Evolutionary conservation across 768 basidiomycete species (phyloP), one percentile per base, ranked within the genome.

Genomic region (Boletus pseudopeckii): DNA sequence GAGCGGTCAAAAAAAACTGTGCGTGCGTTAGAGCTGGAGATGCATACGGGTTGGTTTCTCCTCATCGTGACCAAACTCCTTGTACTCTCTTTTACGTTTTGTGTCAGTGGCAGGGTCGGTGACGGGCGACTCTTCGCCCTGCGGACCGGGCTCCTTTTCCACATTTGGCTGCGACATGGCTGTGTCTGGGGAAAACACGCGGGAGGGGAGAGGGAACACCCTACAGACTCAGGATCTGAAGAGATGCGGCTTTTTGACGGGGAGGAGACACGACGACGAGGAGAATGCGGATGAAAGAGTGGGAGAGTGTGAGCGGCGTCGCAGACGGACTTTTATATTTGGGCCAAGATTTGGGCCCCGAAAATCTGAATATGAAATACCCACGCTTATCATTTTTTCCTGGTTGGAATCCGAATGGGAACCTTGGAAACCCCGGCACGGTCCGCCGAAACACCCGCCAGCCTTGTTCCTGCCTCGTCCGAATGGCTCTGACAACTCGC

Each of bases 1-100:
- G n/a, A 2, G 32, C 52, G 30, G 55, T 60, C 14, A 60, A 28
- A 26, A n/a, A 24, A 48, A 53, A 1, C 46, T 2, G 40, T 36
- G 30, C 4, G 18, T 8, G 46, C 7, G 15, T 3, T 0, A 42
- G 32, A 33, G 1, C 1, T 2, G 33, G 1, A 44, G 54, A 48
- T 26, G 78, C 88, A 45, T 66, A 90, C 89, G 86, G 52, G 84
- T 80, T 40, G 85, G 72, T 60, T 82, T 81, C 48, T 83, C 78
- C 45, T 84, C 75, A 2, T 89, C 88, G 66, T 92, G 85, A 54
- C 80, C 82, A 53, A 91, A 88, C 40, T 91, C 90, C 78, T 88
- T 92, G 77, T 92, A 92, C 76, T 89, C 87, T 75, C 89, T 80
- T 76, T 90, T 88, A 69, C 73, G 85, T 72, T 78, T 75, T 58